These are phyloP conservation scores for Pythium inflatum DNA, from an alignment of 352 stramenopile genomes.

Conservation along the genomic window DNA sequence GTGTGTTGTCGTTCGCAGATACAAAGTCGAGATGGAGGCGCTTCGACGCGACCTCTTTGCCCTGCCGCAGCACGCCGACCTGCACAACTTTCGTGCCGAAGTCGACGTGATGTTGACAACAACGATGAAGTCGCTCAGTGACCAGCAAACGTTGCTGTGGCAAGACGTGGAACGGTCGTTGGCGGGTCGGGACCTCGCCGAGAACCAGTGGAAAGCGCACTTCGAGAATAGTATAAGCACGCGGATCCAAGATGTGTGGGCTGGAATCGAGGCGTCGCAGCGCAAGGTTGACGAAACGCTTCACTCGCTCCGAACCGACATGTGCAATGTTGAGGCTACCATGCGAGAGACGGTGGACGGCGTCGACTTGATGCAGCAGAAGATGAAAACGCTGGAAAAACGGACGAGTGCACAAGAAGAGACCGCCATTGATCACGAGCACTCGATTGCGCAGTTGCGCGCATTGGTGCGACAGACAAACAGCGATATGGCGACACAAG, in stretches of 20 bases:
- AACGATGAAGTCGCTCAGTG: constrained; percentile 32
- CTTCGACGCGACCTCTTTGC: constrained; percentile 46
- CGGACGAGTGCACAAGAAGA: constrained; percentile 18
- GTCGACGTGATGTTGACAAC: constrained; percentile 36
- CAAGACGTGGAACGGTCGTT: constrained; percentile 45
- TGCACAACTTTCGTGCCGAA: constrained; percentile 51
- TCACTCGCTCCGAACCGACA: constrained; percentile 48
- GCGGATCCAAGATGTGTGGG: constrained; percentile 64
- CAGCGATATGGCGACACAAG: constrained; percentile 33
- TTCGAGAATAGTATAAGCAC: constrained; percentile 53
- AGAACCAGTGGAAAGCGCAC: constrained; percentile 63
- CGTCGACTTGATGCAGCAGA: neutral
- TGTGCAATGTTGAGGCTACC: constrained; percentile 51
- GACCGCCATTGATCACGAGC: constrained; percentile 28
- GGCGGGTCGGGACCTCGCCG: constrained; percentile 41
- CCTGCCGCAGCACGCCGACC: constrained; percentile 36
- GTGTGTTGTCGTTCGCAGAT: constrained; percentile 7
- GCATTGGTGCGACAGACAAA: constrained; percentile 34
- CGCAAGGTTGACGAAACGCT: constrained; percentile 45
- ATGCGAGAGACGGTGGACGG: constrained; percentile 35
- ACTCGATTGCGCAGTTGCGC: constrained; percentile 37
- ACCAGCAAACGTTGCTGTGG: constrained; percentile 36
- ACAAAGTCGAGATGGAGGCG: constrained; percentile 47
- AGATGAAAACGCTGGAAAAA: constrained; percentile 6
- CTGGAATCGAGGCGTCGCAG: constrained; percentile 42